Base-by-base conservation (phyloP, 2,329 filamentous ascomycete species). In the Colletotrichum graminicola region DNA sequence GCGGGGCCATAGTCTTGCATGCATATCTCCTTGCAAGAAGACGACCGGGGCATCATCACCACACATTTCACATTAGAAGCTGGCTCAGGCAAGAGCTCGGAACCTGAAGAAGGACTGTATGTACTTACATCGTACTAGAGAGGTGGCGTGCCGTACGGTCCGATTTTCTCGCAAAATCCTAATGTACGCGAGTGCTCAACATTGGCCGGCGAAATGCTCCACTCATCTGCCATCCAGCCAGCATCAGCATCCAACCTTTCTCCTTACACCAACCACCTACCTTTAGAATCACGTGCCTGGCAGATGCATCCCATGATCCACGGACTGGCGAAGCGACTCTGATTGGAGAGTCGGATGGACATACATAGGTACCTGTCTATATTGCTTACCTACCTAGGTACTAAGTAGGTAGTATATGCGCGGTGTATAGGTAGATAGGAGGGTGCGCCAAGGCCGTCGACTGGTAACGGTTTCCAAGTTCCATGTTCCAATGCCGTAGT, bases 231-330 rank as follows among this genome's bases (percentile, higher is more conserved):
- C 47, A 51, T 51, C 47, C 51, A 34, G 18, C 29, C 51, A 54
- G 16, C 6, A 32, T 29, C 39, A 45, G 32, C 39, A 51, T 26
- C 47, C 47, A 7, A 29, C 47, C 39, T 41, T 49, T 14, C n/a
- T 26, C n/a, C n/a, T 10, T 4, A 5, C 5, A 51, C 5, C n/a
- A 26, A 26, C 43, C 34, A 29, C 39, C 47, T n/a, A 12, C 36
- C 36, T 36, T 23, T 10, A 5, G 18, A n/a, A 34, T n/a, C 29
- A 56, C 21, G 32, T 56, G 54, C 21, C 45, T n/a, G n/a, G 26
- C 49, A 21, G 51, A 29, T 63, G 61, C 49, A 54, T 64, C 41
- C 16, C 26, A 26, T n/a, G 26, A 18, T 64, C 23, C 36, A n/a
- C 34, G 26, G 39, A 29, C 18, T 55, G 36, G 23, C 45, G 32